Conservation (phyloP, 2,329 filamentous ascomycete genomes). For the Botryotinia narcissicola region DNA sequence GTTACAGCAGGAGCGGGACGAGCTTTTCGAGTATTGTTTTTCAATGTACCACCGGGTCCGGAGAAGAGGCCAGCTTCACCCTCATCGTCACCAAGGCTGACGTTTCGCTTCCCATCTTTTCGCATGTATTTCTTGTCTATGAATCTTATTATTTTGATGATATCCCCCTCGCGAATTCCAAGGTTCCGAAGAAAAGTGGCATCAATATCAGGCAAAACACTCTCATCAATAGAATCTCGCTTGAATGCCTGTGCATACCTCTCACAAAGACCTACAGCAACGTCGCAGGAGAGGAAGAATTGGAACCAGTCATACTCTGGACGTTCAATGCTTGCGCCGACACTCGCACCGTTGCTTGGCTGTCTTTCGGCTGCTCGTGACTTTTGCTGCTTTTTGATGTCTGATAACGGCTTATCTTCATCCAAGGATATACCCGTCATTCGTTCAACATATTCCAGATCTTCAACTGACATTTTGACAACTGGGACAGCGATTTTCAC, state of each 20-base stretch:
- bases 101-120: constrained; percentile 53
- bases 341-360: constrained; percentile 47
- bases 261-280: constrained; percentile 89
- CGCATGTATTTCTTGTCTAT: constrained; percentile 79
- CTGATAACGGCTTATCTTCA: constrained; percentile 89
- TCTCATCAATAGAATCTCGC: constrained; percentile 94
- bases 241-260: constrained; percentile 87
- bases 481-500: constrained; percentile 98
- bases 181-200: constrained; percentile 78
- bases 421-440: constrained; percentile 82
- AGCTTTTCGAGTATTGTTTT: constrained; percentile 92
- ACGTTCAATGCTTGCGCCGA: constrained; percentile 63
- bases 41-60: constrained; percentile 82
- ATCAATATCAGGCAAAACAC: constrained; percentile 85
- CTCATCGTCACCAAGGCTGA: constrained; percentile 54
- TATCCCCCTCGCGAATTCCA: constrained; percentile 94
- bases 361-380: constrained; percentile 24
- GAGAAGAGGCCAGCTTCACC: constrained; percentile 76
- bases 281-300: constrained; percentile 91
- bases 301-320: constrained; percentile 97
- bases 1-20: constrained; percentile 84
- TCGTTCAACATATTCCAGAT: constrained; percentile 91
- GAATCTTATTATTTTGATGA: constrained; percentile 88
- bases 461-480: constrained; percentile 90
- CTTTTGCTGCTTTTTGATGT: constrained; percentile 57